Base-by-base conservation (phyloP, 139 green algal genomes). In the Tetradesmus obliquus region DNA sequence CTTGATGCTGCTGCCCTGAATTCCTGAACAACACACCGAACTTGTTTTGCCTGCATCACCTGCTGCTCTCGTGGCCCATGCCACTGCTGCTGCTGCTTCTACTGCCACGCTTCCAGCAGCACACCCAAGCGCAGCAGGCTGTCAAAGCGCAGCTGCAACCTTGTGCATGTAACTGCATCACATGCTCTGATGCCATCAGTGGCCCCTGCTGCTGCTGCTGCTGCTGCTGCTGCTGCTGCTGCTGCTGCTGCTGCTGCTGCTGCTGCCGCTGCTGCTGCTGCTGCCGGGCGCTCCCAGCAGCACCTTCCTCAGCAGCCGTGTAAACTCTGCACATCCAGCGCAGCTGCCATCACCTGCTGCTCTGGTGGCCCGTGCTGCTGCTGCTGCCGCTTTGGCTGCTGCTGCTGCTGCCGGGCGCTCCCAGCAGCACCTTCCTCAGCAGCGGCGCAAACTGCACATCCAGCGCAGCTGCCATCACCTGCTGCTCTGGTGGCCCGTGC, bases 381-480 rank as follows among this genome's bases (percentile, higher is more conserved):
- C 57, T 66, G 57, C 57, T 66, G 57, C 57, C 8, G 57, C 57
- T 66, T 7, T 9, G 6, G 57, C 57, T 66, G 57, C 74, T 53
- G 6, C 74, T 82, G 72, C 72, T 45, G 72, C 72, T 80, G 81
- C 81, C 81, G 69, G 15, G 24, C 7, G 60, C 62, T 3, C 22
- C 32, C 32, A 57, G 55, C 57, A 88, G 9, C 55, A 88, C 83
- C 22, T 88, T 51, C 54, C 83, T 15, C 55, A 88, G 83, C 83
- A 88, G 24, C 55, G 57, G 55, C 0, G 55, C 83, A 88, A 88
- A 88, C 83, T 88, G 83, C 8, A 88, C 55, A 76, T 88, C 83
- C 19, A 88, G 57, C 8, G 57, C 57, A 66, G 57, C 57, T 13
- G 57, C 0, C 6, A 66, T 13, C 57, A 66, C 57, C 57, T 7